These are phyloP conservation scores for Backusella sp. DNA, from an alignment of 192 early-diverging fungal genomes.

Conservation along the genomic window DNA sequence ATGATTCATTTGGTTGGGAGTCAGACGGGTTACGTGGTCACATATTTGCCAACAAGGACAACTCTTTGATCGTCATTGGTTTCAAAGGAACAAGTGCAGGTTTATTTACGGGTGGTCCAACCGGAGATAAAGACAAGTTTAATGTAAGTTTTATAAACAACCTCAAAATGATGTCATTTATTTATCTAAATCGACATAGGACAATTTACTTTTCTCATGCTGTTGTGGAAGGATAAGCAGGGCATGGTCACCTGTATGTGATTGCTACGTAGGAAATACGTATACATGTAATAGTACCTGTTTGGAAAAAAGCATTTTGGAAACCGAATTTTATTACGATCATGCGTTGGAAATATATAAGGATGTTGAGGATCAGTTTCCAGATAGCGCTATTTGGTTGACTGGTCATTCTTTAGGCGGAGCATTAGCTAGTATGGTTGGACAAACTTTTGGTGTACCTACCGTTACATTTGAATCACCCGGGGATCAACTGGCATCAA, in stretches of 20 bases:
- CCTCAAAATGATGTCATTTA: slow-evolving; percentile 2
- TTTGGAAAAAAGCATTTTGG: slow-evolving; percentile 51
- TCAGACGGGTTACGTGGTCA: slow-evolving; percentile 69
- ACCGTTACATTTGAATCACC: slow-evolving; percentile 82
- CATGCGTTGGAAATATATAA: slow-evolving; percentile 61
- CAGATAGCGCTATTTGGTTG: slow-evolving; percentile 71
- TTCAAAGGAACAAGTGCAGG: slow-evolving; percentile 73
- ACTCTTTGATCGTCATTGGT: slow-evolving; percentile 66
- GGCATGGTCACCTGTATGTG: slow-evolving; percentile 84
- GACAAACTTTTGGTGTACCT: slow-evolving; percentile 81
- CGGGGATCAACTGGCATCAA: slow-evolving; percentile 77
- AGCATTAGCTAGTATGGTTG: slow-evolving; percentile 70
- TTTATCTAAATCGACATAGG: slow-evolving; percentile 37
- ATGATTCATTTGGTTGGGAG: slow-evolving; percentile 55
- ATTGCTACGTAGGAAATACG: slow-evolving; percentile 62
- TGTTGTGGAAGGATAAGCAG: slow-evolving; percentile 92
- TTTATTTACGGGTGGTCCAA: slow-evolving; percentile 62
- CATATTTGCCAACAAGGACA: slow-evolving; percentile 63
- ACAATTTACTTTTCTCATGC: slow-evolving; percentile 95
- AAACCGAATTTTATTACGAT: slow-evolving; percentile 58
- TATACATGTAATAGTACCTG: slow-evolving; percentile 62
- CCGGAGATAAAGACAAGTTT: slow-evolving; percentile 68
- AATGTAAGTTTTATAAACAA: slow-evolving; percentile 48
- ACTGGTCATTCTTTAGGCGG: slow-evolving; percentile 85
- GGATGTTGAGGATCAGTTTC: slow-evolving; percentile 68